Percentiles rank a stretch among this genome's conserved stretches.
Conservation (phyloP, 192 early-diverging fungal genomes). For the Coemansia sp. region DNA sequence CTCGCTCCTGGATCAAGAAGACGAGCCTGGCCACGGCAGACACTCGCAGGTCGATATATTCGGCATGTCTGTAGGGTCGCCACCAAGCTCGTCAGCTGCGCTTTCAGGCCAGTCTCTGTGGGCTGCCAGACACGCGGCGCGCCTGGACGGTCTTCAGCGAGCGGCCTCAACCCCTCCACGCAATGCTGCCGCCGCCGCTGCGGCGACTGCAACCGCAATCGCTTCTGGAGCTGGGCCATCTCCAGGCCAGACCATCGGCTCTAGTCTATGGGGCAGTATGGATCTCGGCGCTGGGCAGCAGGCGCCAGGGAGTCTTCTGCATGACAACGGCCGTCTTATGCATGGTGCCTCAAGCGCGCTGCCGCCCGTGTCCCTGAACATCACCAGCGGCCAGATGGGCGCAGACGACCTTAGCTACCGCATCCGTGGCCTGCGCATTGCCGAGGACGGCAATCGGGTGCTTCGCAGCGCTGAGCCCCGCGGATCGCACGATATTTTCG, state of each 20-base stretch:
- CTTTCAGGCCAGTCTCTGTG: slow-evolving; percentile 41
- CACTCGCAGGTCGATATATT: slow-evolving; percentile 41
- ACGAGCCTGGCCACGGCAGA: slow-evolving; percentile 31
- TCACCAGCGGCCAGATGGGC: slow-evolving; percentile 13
- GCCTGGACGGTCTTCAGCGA: slow-evolving; percentile 48
- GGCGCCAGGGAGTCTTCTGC: slow-evolving; percentile 12
- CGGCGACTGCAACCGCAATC: too few species aligned
- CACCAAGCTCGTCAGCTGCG: slow-evolving; percentile 11
- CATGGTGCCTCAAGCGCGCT: slow-evolving; percentile 7
- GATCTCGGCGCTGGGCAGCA: slow-evolving; percentile 14
- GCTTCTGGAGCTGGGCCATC: neutral
- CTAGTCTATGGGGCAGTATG: slow-evolving; percentile 24
- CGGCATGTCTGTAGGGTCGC: slow-evolving; percentile 33
- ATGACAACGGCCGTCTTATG: slow-evolving; percentile 17
- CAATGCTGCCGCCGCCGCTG: slow-evolving; percentile 19
- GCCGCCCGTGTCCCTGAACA: slow-evolving; percentile 16
- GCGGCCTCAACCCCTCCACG: slow-evolving; percentile 49
- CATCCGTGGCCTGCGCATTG: slow-evolving; percentile 34
- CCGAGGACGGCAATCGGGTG: slow-evolving; percentile 29
- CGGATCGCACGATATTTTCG: slow-evolving; percentile 36
- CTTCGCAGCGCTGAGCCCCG: slow-evolving; percentile 46
- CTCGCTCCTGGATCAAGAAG: slow-evolving; percentile 49
- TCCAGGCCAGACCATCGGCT: slow-evolving; percentile 3
- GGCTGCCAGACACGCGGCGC: slow-evolving; percentile 44
- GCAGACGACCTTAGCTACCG: slow-evolving; percentile 37